A percentile compares a stretch with the other conserved stretches of the same genome.
These are phyloP conservation scores for Delonix regia DNA, from an alignment of 306 rosid species.

Conservation along the genomic window DNA sequence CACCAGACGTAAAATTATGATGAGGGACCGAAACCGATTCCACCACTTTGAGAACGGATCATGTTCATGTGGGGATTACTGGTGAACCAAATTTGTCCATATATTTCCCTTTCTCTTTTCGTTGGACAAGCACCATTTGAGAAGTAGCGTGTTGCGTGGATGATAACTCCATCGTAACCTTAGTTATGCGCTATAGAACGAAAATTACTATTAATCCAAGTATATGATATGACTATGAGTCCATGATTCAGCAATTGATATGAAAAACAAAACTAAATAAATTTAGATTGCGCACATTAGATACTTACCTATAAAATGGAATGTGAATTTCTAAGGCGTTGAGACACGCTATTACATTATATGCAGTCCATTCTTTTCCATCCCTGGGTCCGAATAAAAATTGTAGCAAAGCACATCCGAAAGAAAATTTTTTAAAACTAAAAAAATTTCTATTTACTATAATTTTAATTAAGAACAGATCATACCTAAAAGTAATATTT, in stretches of 20 bases:
- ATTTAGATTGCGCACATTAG: no score
- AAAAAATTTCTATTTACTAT: no score
- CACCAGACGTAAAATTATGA: slow-evolving; percentile 63
- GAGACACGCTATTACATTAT: no score
- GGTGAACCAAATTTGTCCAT: slow-evolving; percentile 46
- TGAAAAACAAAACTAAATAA: not conserved
- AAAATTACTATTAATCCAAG: not conserved
- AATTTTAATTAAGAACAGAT: no score
- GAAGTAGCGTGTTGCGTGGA: not conserved
- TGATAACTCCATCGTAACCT: not conserved
- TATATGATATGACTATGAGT: not conserved
- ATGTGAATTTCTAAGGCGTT: no score
- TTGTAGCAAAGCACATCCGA: no score
- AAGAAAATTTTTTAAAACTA: no score
- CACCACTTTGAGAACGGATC: slow-evolving; percentile 77
- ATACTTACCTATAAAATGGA: no score
- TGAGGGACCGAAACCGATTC: slow-evolving; percentile 80
- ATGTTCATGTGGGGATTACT: slow-evolving; percentile 80
- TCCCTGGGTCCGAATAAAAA: no score
- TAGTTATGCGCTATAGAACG: not conserved
- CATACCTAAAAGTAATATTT: no score
- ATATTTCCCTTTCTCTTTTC: not conserved
- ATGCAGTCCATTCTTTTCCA: no score
- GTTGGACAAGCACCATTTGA: not conserved
- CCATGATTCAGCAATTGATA: not conserved